A percentile compares a stretch with the other conserved stretches of the same genome.
These are phyloP conservation scores for Monilinia polystroma DNA, from an alignment of 2,329 filamentous ascomycete genomes.

Conservation along the genomic window DNA sequence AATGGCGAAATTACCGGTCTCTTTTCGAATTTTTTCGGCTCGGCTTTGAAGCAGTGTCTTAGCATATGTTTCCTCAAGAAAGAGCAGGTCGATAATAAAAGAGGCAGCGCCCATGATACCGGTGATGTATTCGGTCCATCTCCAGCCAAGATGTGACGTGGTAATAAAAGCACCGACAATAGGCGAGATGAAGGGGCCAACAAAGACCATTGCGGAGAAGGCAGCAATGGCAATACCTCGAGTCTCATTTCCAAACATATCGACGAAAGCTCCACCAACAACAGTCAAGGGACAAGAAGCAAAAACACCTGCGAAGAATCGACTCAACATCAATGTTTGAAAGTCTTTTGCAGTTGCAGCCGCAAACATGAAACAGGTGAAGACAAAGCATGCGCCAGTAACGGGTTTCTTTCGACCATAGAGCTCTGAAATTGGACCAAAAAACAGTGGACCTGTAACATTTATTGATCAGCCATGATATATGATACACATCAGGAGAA, in stretches of 20 bases:
- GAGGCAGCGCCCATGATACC: constrained; percentile 48
- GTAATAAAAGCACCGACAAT: constrained; percentile 43
- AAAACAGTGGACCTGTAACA: constrained; percentile 57
- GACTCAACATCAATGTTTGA: constrained; percentile 52
- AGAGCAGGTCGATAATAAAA: constrained; percentile 43
- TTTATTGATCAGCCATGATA: constrained; percentile 4
- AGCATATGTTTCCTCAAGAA: constrained; percentile 52
- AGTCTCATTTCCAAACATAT: constrained; percentile 59
- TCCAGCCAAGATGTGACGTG: constrained; percentile 51
- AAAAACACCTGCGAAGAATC: constrained; percentile 53
- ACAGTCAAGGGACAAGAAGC: constrained; percentile 50
- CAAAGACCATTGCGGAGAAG: constrained; percentile 50
- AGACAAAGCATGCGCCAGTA: constrained; percentile 39
- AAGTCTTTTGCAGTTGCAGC: constrained; percentile 54
- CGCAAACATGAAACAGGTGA: constrained; percentile 54
- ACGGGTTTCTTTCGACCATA: constrained; percentile 60
- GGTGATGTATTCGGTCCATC: constrained; percentile 57
- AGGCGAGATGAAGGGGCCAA: constrained; percentile 42
- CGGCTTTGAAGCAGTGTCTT: constrained; percentile 49
- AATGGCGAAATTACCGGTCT: constrained; percentile 40
- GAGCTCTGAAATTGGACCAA: constrained; percentile 64
- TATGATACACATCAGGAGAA: constrained; percentile 41
- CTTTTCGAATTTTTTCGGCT: constrained; percentile 48
- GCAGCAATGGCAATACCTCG: constrained; percentile 65
- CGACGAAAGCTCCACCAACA: constrained; percentile 58